Evolutionary conservation across 1,284 basidiomycete genomes (phyloP), one percentile per base, ranked within the genome.

Genomic region (Sanghuangporus weigelae): DNA sequence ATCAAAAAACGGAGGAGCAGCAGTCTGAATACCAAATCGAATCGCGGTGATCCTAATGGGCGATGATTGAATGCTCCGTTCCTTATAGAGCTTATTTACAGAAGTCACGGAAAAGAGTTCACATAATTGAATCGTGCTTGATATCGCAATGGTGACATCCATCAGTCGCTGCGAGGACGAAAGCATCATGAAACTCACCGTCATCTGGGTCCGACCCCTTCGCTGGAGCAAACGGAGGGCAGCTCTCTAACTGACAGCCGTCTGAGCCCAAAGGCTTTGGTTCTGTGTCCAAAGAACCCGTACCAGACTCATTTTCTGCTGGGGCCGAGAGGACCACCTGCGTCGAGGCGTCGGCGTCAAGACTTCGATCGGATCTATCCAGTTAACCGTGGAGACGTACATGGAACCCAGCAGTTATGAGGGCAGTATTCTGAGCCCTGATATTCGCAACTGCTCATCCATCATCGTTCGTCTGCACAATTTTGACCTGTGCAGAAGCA

Each of bases 371-470:
- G 12, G n/a, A n/a, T 12, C 16, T 11, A 12, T 12, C 64, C 66
- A 40, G 38, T 50, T 16, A 38, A 23, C 48, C 56, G 16, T n/a
- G 12, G 23, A 49, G 40, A 36, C 69, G 79, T 10, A 81, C 81
- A 49, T 79, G 67, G 66, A 74, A 80, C 31, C 78, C 79, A 31
- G 74, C 76, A 7, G 69, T 69, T 35, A 71, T 70, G 46, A 83
- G 71, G 0, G 79, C 77, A n/a, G 72, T 68, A 63, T 76, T 77
- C 62, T 81, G 76, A 3, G 78, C 78, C 44, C 81, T 76, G 63
- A 83, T 77, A 66, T 80, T 78, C 7, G 81, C 80, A 3, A 76
- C 76, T 1, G 81, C 81, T 81, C 81, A 84, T 10, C 81, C 80
- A 67, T 82, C 81, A 64, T 81, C 81, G 62, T 82, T 81, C 31